Evolutionary conservation across 1,139 yeast species (phyloP), one percentile per base, ranked within the genome.

Genomic region (Suhomyces atakaporum): DNA sequence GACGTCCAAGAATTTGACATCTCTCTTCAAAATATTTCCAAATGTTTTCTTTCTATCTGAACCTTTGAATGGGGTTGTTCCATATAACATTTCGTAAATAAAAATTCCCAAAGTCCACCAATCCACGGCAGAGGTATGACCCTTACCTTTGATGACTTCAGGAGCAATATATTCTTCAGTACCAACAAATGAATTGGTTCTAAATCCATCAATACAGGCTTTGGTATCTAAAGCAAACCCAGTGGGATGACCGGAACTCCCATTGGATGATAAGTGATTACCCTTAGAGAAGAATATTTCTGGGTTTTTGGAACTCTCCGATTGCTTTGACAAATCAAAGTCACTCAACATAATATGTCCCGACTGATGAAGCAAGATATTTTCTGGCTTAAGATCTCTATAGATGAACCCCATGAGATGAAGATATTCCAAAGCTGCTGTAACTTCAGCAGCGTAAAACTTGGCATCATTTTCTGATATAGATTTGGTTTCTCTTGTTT

Each of bases 71-170:
- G 98, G 98, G 0, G 98, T 92, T 7, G 89, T 85, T 2, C 97
- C 97, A 59, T 80, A 89, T 26, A 92, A 67, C 98, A 92, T 92
- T 56, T 92, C 98, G 58, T 80, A 92, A 16, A 89, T 70, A 51
- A 92, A 74, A 24, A 92, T 89, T 2, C 98, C 98, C 44, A 92
- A 68, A 0, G 98, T 92, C 98, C 98, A 92, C 98, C 98, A 92
- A 61, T 92, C 98, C 12, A 92, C 98, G 0, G 97, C 96, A 16
- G 92, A 84, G 1, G 97, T 92, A 55, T 92, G 98, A 1, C 98
- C 98, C 48, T 90, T 87, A 2, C 98, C 97, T 53, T 95, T 72
- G 41, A 92, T 92, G 7, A 92, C 98, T 57, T 92, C 98, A 0
- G 98, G 98, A 0, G 98, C 98, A 52, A 92, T 89, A 57, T 92